phyloP scores from a whole-genome alignment of 768 basidiomycete species.

The Naganishia vaughanmartiniae region DNA sequence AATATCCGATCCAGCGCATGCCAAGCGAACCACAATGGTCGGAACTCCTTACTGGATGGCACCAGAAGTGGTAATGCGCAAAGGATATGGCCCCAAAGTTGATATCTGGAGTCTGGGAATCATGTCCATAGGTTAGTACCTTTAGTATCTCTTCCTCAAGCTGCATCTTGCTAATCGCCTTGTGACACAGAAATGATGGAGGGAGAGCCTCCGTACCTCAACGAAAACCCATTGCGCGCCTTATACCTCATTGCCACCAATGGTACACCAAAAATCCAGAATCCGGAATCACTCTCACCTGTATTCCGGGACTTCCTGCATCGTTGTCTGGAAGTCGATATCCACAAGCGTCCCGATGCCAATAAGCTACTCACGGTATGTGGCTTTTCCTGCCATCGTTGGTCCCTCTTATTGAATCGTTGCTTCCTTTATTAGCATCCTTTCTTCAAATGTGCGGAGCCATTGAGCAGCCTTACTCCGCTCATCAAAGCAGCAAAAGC shows the following conservation, averaged over 20 bases:
- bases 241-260: slow-evolving; percentile 95
- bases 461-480: slow-evolving; percentile 77
- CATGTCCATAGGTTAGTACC: slow-evolving; percentile 73
- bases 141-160: not conserved
- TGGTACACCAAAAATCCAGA: slow-evolving; percentile 92
- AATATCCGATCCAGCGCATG: slow-evolving; percentile 50
- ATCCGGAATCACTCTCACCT: slow-evolving; percentile 71
- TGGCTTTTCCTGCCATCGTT: slow-evolving; percentile 24
- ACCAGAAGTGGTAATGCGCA: slow-evolving; percentile 95
- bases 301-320: slow-evolving; percentile 87
- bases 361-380: slow-evolving; percentile 72
- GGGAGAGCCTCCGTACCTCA: slow-evolving; percentile 91
- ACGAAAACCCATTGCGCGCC: slow-evolving; percentile 91
- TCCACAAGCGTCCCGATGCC: slow-evolving; percentile 86
- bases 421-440: slow-evolving; percentile 60
- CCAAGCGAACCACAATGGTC: slow-evolving; percentile 94
- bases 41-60: slow-evolving; percentile 99
- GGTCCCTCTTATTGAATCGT: slow-evolving; percentile 14
- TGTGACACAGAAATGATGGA: slow-evolving; percentile 76
- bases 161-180: not conserved
- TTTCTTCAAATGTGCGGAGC: slow-evolving; percentile 85
- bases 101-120: slow-evolving; percentile 97
- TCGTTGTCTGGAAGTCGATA: slow-evolving; percentile 86
- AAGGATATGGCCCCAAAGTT: slow-evolving; percentile 93
- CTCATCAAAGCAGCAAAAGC: slow-evolving; percentile 90